Conservation (phyloP, 1,284 basidiomycete species). For the Ustilago crameri region DNA sequence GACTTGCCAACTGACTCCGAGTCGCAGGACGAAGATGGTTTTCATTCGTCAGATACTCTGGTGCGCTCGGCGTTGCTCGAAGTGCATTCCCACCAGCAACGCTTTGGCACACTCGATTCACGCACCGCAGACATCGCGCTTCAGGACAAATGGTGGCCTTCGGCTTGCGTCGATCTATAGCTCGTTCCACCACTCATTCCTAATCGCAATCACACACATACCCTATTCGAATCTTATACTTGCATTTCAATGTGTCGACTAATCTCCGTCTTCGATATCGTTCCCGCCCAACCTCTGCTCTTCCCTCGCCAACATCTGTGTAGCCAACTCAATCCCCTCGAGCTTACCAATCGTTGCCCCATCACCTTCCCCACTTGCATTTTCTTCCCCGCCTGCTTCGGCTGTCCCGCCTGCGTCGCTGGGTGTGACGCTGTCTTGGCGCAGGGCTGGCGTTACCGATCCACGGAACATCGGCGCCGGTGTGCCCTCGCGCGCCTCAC, state of each 20-base stretch:
- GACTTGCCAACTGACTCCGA: conserved; percentile 5
- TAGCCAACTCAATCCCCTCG: conserved; percentile 49
- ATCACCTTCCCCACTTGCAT: too few species aligned
- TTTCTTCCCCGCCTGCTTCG: conserved; percentile 4
- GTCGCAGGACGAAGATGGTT: conserved; percentile 15
- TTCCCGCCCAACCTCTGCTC: conserved; percentile 40
- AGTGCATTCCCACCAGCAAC: conserved; percentile 26
- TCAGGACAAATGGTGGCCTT: conserved; percentile 47
- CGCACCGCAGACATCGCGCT: conserved; percentile 33
- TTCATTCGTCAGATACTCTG: conserved; percentile 4
- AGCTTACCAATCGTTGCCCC: conserved; percentile 31
- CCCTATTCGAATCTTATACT: neutral
- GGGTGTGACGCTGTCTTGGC: conserved; percentile 8
- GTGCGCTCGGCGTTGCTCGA: conserved; percentile 34
- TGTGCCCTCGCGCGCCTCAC: conserved; percentile 26
- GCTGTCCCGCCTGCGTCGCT: conserved; percentile 11
- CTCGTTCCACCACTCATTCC: neutral
- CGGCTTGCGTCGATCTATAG: conserved; percentile 20
- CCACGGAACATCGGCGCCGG: conserved; percentile 18
- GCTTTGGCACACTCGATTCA: conserved; percentile 25
- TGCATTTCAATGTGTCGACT: neutral
- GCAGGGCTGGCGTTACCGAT: conserved; percentile 15
- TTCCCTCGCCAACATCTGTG: conserved; percentile 51
- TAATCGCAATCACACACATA: neutral
- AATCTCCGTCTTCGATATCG: conserved; percentile 50